phyloP scores from a whole-genome alignment of 768 basidiomycete species.

The Tylopilus rubrobrunneus region DNA sequence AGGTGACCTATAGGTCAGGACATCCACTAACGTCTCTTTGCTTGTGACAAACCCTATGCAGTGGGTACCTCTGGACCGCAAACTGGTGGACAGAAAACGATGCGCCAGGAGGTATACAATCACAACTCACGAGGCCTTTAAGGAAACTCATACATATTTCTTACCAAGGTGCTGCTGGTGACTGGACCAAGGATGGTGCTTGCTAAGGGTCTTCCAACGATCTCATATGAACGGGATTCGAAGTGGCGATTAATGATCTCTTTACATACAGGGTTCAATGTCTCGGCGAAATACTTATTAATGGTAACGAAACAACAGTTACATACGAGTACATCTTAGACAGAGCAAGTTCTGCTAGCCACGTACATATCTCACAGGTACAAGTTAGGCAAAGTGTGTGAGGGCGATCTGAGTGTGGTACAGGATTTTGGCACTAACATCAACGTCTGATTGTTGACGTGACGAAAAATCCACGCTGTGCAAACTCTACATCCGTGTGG shows the following conservation, averaged over 20 bases:
- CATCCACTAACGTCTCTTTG: neutral
- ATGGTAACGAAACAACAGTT: neutral
- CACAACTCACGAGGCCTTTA: neutral
- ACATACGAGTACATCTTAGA: neutral
- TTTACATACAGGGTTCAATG: no score
- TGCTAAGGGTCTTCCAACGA: constrained; percentile 31
- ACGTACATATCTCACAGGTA: neutral
- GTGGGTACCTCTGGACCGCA: constrained; percentile 42
- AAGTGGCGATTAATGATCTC: neutral
- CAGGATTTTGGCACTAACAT: neutral
- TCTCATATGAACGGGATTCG: neutral
- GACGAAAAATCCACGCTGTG: neutral
- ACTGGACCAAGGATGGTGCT: constrained; percentile 55
- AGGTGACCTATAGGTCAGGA: constrained; percentile 49
- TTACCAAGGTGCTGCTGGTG: constrained; percentile 41
- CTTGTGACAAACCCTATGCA: constrained; percentile 3
- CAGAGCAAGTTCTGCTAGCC: neutral
- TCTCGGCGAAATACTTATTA: no score
- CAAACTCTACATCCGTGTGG: neutral
- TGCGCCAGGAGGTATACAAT: constrained; percentile 38
- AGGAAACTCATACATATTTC: neutral
- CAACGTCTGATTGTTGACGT: neutral
- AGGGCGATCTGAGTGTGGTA: neutral
- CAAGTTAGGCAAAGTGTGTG: neutral
- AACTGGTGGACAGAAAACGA: constrained; percentile 63